Base-by-base conservation (phyloP, 2,329 filamentous ascomycete genomes). In the Aureobasidium mangrovei region DNA sequence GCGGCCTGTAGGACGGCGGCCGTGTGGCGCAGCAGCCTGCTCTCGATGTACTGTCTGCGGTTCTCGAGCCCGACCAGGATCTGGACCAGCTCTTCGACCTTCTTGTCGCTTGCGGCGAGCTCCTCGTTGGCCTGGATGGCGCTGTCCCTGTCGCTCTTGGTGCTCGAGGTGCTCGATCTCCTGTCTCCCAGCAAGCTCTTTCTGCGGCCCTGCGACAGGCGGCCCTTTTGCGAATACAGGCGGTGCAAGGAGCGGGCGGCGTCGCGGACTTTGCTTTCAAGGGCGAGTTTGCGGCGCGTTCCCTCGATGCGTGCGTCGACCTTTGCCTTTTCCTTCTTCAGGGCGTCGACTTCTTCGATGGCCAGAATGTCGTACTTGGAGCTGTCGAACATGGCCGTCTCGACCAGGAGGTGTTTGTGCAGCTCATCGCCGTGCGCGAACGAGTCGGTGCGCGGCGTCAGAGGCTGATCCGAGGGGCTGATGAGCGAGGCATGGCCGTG, bases 261-360 rank as follows among this genome's bases (percentile, higher is more conserved):
- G 77, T 97, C 91, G 62, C 90, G 86, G 63, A 96, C 89, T 73
- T 97, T 98, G 53, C 84, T 86, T 69, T 98, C 93, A 43, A 97
- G 83, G 32, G 84, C 83, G 36, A 98, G 77, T 70, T 91, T 95
- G 57, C 88, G 81, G 60, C 85, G 83, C 24, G 88, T 84, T 36
- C 88, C 84, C 58, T 91, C 87, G 60, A 95, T 84, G n/a, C 88
- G 85, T 64, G 84, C 81, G 28, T 79, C 77, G 47, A 97, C 71
- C 35, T 82, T 75, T 56, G 82, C 80, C 59, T 84, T 81, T 73
- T 95, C 88, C 68, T 90, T 95, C 77, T 97, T 98, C 63, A 97
- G 72, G 44, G 82, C 79, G 60, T 97, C 93, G 31, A 96, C 85
- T 70, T 97, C 91, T 67, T 95, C 90, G 61, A 91, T 87, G 0